Evolutionary conservation across 371 early-diverging fungal species (phyloP).

Genomic region (Mortierella sp.): DNA sequence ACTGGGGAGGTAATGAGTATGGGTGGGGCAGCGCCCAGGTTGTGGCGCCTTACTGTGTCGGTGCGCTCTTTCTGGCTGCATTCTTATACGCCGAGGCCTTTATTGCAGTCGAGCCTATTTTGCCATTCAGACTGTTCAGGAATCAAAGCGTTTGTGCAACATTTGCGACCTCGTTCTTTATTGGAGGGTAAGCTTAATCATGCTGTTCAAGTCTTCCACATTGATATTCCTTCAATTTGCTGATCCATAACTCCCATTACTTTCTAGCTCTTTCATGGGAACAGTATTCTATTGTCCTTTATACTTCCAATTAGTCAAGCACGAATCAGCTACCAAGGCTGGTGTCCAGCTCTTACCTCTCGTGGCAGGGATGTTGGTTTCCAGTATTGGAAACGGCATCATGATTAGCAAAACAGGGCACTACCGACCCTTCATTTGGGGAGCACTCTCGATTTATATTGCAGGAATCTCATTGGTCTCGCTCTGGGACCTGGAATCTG

Average conservation of each 20-base stretch:
- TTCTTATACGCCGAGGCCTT: slow-evolving; percentile 63
- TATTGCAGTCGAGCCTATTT: slow-evolving; percentile 66
- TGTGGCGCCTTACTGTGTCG: slow-evolving; percentile 67
- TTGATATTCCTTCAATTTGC: neutral
- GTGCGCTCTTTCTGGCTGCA: slow-evolving; percentile 57
- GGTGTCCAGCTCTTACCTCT: slow-evolving; percentile 65
- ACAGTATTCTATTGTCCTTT: slow-evolving; percentile 66
- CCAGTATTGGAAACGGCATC: slow-evolving; percentile 58
- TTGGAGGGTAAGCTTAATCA: slow-evolving; percentile 53
- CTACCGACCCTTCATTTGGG: slow-evolving; percentile 60
- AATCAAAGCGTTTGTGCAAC: slow-evolving; percentile 62
- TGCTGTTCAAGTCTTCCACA: neutral
- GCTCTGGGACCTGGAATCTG: slow-evolving; percentile 42
- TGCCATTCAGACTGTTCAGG: slow-evolving; percentile 69
- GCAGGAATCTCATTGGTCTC: slow-evolving; percentile 58
- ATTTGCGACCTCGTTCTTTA: slow-evolving; percentile 64
- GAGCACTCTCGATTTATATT: slow-evolving; percentile 47
- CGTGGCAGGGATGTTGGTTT: slow-evolving; percentile 59
- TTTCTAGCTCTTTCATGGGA: slow-evolving; percentile 57
- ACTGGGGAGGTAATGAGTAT: slow-evolving; percentile 61
- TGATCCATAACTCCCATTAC: neutral
- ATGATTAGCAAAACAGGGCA: slow-evolving; percentile 62
- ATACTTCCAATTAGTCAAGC: slow-evolving; percentile 62
- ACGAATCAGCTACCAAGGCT: slow-evolving; percentile 65
- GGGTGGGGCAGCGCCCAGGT: slow-evolving; percentile 74